These are phyloP conservation scores for Cercis canadensis DNA, from an alignment of 306 rosid genomes.

Conservation along the genomic window DNA sequence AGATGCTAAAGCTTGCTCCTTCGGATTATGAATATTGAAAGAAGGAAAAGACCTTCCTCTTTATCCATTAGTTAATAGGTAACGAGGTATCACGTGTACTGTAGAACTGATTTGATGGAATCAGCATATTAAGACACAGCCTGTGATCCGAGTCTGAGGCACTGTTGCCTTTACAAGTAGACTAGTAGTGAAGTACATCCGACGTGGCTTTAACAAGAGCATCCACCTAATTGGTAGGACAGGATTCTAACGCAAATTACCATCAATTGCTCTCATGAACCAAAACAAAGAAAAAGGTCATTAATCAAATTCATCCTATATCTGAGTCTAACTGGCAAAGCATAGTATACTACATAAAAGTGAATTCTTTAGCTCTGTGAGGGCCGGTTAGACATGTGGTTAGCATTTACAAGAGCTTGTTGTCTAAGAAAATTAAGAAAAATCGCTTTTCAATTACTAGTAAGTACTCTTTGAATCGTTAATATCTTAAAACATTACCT, in stretches of 20 bases:
- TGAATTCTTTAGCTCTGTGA: conserved; percentile 21
- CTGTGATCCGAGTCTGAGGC: neutral
- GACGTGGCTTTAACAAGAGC: conserved; percentile 18
- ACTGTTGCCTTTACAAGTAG: conserved; percentile 8
- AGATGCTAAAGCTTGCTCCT: too few relatives aligned
- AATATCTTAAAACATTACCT: too few relatives aligned
- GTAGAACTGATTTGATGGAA: conserved; percentile 3
- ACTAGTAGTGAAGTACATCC: too few relatives aligned
- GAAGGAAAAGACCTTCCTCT: neutral
- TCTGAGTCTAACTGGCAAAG: conserved; percentile 25
- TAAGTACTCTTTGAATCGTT: too few relatives aligned
- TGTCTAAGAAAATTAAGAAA: too few relatives aligned
- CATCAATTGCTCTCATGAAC: neutral
- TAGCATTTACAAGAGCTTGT: conserved; percentile 14
- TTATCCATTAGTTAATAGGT: conserved; percentile 5
- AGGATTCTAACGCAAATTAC: conserved; percentile 24
- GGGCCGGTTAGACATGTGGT: conserved; percentile 4
- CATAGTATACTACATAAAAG: conserved; percentile 24
- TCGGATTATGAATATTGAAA: neutral
- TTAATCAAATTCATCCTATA: conserved; percentile 20
- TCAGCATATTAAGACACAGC: neutral
- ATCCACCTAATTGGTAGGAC: conserved; percentile 12
- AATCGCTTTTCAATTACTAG: too few relatives aligned
- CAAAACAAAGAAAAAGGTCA: neutral
- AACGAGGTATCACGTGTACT: neutral